Percentiles rank a stretch among this genome's conserved stretches.
phyloP scores from a whole-genome alignment of 441 rosid species.

The Bruguiera hainesii region DNA sequence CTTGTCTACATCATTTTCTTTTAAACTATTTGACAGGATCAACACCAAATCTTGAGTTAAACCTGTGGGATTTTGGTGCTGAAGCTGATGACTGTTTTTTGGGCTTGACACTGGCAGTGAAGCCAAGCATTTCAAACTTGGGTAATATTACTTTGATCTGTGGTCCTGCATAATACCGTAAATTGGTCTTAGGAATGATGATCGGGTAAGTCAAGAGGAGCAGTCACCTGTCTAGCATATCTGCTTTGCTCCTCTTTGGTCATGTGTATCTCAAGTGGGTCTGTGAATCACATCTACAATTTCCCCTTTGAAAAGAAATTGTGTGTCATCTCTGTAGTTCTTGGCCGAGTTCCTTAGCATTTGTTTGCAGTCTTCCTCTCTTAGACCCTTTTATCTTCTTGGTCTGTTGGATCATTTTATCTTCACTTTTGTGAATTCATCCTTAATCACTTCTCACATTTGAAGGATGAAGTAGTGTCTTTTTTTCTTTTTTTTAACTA shows the following conservation, averaged over 20 bases:
- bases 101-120: conserved; percentile 84
- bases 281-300: background rate
- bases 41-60: conserved; percentile 89
- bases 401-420: background rate
- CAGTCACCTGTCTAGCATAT: too few relatives aligned
- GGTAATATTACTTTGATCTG: conserved; percentile 36
- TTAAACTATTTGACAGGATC: conserved; percentile 39
- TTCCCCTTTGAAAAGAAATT: conserved; percentile 2
- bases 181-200: too few relatives aligned
- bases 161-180: background rate
- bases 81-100: conserved; percentile 87
- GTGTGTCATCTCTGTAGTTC: background rate
- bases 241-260: too few relatives aligned
- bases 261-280: background rate
- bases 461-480: background rate
- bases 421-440: background rate
- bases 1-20: conserved; percentile 4
- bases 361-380: conserved; percentile 3
- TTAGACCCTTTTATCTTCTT: background rate
- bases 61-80: conserved; percentile 82
- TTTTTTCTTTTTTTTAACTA: background rate
- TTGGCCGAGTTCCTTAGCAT: background rate
- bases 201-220: too few relatives aligned
- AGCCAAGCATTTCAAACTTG: conserved; percentile 72
- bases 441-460: background rate